A percentile compares a stretch with the other conserved stretches of the same genome.
Evolutionary conservation across 2,329 filamentous ascomycete genomes (phyloP).

Genomic region (Fusarium chuoi): DNA sequence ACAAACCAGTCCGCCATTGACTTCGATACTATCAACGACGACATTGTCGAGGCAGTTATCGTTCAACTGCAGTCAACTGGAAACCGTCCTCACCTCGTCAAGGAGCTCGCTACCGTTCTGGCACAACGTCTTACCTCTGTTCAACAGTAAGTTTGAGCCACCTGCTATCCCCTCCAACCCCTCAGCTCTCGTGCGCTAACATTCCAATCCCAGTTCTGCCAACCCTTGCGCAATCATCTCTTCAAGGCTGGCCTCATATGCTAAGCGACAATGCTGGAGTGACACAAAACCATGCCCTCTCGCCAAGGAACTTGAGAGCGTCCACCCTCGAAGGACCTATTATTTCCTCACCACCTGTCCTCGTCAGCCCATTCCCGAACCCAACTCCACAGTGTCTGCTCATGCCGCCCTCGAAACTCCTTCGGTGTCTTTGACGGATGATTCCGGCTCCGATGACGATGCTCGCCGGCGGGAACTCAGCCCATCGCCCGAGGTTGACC

Average conservation of each 20-base stretch:
- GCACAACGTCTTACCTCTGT: slow-evolving; percentile 82
- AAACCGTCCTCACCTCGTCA: slow-evolving; percentile 93
- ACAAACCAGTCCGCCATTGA: slow-evolving; percentile 57
- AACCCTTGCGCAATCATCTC: slow-evolving; percentile 97
- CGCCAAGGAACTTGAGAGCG: slow-evolving; percentile 90
- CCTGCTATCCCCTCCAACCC: slow-evolving; percentile 24
- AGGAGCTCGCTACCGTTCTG: slow-evolving; percentile 87
- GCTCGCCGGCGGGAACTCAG: slow-evolving; percentile 78
- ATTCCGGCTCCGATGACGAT: slow-evolving; percentile 74
- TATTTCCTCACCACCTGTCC: slow-evolving; percentile 93
- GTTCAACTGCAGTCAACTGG: slow-evolving; percentile 87
- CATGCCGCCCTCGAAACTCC: slow-evolving; percentile 76
- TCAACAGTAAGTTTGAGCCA: slow-evolving; percentile 78
- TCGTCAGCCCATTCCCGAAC: slow-evolving; percentile 78
- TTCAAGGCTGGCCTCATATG: slow-evolving; percentile 86
- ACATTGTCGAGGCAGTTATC: slow-evolving; percentile 93
- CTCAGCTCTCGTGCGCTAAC: slow-evolving; percentile 38
- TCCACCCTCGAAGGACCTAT: slow-evolving; percentile 94
- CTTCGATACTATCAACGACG: slow-evolving; percentile 87
- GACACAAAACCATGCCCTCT: slow-evolving; percentile 84
- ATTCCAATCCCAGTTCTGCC: slow-evolving; percentile 74
- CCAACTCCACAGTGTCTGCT: slow-evolving; percentile 45
- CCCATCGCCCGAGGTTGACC: slow-evolving; percentile 91
- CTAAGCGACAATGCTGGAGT: slow-evolving; percentile 87
- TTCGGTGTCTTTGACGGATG: slow-evolving; percentile 73